phyloP scores from a whole-genome alignment of 2,329 filamentous ascomycete genomes.

The Hypoxylon sp. region DNA sequence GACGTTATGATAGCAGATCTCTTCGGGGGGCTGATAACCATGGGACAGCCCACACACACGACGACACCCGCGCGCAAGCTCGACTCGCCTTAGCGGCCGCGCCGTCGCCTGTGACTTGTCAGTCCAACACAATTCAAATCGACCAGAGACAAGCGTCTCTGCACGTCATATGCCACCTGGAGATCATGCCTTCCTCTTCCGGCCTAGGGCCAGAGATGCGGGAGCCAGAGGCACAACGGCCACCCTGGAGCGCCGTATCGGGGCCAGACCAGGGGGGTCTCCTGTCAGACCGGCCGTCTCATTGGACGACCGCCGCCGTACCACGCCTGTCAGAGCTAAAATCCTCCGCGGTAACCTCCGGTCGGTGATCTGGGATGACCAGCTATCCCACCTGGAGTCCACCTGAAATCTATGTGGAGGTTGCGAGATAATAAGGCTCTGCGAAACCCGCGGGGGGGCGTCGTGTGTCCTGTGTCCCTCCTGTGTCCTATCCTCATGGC shows the following conservation, averaged over 20 bases:
- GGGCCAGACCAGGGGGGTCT: conserved; percentile 22
- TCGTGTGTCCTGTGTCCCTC: no score
- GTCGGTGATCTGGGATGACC: conserved; percentile 21
- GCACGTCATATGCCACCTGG: conserved; percentile 43
- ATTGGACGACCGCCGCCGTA: conserved; percentile 27
- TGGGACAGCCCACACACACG: conserved; percentile 11
- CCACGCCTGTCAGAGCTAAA: conserved; percentile 34
- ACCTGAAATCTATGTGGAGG: conserved; percentile 13
- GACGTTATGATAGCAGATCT: conserved; percentile 36
- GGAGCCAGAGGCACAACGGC: conserved; percentile 23
- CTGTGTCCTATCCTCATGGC: conserved; percentile 15
- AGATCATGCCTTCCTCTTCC: conserved; percentile 42
- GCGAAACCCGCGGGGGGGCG: conserved; percentile 13
- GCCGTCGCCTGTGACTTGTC: conserved; percentile 21
- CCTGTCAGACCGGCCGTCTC: conserved; percentile 17
- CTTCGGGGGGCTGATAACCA: conserved; percentile 34
- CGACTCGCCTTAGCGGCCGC: conserved; percentile 19
- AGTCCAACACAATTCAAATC: conserved; percentile 38
- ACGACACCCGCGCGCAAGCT: neutral
- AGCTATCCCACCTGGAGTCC: neutral
- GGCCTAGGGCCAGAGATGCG: conserved; percentile 25
- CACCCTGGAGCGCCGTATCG: conserved; percentile 26
- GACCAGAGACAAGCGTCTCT: conserved; percentile 36
- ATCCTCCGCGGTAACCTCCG: conserved; percentile 21
- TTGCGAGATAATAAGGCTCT: conserved; percentile 21